Base-by-base conservation (phyloP, 441 rosid genomes). In the Adansonia grandidieri region DNA sequence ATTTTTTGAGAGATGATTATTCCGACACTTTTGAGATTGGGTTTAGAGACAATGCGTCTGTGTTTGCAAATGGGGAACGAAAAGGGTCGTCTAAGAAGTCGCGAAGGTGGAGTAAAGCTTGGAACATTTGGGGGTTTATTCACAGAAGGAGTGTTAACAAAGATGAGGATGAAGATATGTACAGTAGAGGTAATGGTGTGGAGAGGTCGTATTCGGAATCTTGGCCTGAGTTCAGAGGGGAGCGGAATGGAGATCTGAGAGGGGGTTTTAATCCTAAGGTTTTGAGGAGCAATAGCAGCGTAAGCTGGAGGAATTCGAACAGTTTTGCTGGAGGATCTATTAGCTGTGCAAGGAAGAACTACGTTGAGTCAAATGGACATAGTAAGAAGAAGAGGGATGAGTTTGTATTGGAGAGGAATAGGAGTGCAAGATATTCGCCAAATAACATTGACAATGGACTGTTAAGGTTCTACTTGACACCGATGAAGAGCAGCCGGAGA, bases 201-300 rank as follows among this genome's bases (percentile, higher is more conserved):
- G 97, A 89, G 90, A 89, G 98, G 84, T 97, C 98, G 0, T 88
- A 84, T 73, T 97, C 99, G 1, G 98, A 93, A 80, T 92, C 99
- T 0, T 97, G 99, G 99, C 97, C 85, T 50, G 98, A 93, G 71
- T 79, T 92, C 82, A 86, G 95, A 81, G 91, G 88, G 22, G 91
- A 86, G 47, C 79, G 82, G 1, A 86, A 87, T 68, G 92, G 91
- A 53, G 94, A 89, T 10, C 82, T 75, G n/a, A 87, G 87, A 85
- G 91, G 84, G 70, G 92, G 86, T 62, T 89, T 88, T 44, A 88
- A 93, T 66, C 94, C 96, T 9, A 97, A 86, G 88, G 71, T 97
- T 75, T 68, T 87, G 83, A 89, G 99, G 86, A 97, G 99, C 86
- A 97, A 95, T 54, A 97, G 99, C 87, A 97, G 97, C 76, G 98